Percentiles rank a stretch among this genome's conserved stretches.
phyloP scores from a whole-genome alignment of 768 basidiomycete species.

The Zangia roseola region DNA sequence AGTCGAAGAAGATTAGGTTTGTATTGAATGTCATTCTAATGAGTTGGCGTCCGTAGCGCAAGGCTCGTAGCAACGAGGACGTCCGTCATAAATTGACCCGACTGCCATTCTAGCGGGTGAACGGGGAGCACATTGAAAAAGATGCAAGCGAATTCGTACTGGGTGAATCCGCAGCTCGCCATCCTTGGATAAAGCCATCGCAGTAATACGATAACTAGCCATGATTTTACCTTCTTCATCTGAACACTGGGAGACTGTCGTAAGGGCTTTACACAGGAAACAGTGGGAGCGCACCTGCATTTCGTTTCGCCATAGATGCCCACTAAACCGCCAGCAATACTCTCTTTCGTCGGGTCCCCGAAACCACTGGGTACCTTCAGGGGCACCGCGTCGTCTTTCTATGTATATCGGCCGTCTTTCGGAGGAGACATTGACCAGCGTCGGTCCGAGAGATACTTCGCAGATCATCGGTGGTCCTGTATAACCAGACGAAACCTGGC shows the following conservation, averaged over 20 bases:
- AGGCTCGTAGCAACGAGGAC: conserved; percentile 29
- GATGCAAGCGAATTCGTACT: conserved; percentile 10
- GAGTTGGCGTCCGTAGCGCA: conserved; percentile 21
- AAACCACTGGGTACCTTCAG: conserved; percentile 21
- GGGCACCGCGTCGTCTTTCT: conserved; percentile 8
- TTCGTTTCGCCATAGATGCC: conserved; percentile 12
- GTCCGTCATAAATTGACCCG: conserved; percentile 25
- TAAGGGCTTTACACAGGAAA: not conserved
- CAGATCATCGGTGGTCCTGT: conserved; percentile 12
- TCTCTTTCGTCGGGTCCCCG: conserved; percentile 20
- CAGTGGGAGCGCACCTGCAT: conserved; percentile 21
- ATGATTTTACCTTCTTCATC: conserved; percentile 18
- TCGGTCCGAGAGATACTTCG: conserved; percentile 3
- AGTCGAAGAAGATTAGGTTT: not conserved
- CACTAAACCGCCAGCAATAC: conserved; percentile 21
- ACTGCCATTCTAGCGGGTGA: conserved; percentile 8
- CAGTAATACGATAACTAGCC: conserved; percentile 27
- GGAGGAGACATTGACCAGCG: conserved; percentile 16
- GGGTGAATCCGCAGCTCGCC: conserved; percentile 28
- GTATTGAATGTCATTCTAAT: conserved; percentile 6
- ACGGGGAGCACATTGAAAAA: not conserved
- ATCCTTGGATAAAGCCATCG: conserved; percentile 26
- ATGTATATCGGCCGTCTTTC: conserved; percentile 8
- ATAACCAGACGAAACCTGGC: conserved; percentile 22
- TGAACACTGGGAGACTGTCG: conserved; percentile 12